phyloP scores from a whole-genome alignment of 345 rosid species.

The Lagerstroemia speciosa region DNA sequence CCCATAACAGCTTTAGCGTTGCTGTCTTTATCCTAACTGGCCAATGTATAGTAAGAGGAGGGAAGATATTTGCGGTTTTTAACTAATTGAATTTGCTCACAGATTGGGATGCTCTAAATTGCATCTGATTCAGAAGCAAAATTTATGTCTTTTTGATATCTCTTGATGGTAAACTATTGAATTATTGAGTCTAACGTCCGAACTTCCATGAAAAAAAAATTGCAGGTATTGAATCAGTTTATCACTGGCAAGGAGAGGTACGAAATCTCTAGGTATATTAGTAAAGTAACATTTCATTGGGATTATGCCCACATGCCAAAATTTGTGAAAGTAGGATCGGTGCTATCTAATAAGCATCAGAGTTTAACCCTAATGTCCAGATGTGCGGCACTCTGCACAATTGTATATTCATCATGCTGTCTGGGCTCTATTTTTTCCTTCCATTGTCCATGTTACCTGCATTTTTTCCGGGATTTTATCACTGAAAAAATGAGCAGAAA shows the following conservation, averaged over 20 bases:
- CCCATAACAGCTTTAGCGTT: background rate
- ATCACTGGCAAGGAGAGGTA: slow-evolving; percentile 92
- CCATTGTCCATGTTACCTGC: background rate
- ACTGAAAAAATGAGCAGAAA: background rate
- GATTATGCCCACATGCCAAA: background rate
- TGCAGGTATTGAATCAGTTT: slow-evolving; percentile 84
- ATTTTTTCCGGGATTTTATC: background rate
- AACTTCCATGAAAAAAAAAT: slow-evolving; percentile 9
- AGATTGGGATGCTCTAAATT: no score
- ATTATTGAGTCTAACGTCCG: background rate
- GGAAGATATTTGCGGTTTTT: background rate
- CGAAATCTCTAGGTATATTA: background rate
- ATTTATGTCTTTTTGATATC: background rate
- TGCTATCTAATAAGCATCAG: background rate
- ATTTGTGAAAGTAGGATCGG: background rate
- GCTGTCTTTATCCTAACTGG: background rate
- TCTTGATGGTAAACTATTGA: background rate
- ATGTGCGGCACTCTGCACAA: background rate
- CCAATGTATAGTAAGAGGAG: background rate
- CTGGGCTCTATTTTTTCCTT: background rate
- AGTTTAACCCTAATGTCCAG: background rate
- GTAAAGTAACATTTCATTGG: background rate
- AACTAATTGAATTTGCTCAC: background rate
- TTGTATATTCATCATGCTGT: background rate
- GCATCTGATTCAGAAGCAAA: background rate